Conservation (phyloP, 2,329 filamentous ascomycete species). For the Trichophyton rubrum region DNA sequence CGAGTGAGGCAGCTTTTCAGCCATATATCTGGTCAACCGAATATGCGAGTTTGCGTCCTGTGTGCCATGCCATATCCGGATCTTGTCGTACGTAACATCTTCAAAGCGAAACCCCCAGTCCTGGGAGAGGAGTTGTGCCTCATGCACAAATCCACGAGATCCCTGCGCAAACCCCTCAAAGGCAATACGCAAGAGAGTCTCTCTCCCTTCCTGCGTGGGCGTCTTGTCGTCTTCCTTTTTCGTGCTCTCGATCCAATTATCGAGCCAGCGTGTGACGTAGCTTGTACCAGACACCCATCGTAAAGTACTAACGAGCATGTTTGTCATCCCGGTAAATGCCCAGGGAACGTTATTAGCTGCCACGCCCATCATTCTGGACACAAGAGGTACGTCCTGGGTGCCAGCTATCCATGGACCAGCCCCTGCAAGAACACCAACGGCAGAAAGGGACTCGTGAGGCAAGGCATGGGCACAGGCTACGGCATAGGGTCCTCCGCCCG, state of each 20-base stretch:
- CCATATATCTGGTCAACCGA: slow-evolving; percentile 28
- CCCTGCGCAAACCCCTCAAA: slow-evolving; percentile 22
- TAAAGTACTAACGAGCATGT: slow-evolving; percentile 8
- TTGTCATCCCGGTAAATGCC: not conserved
- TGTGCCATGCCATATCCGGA: slow-evolving; percentile 22
- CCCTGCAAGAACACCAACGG: slow-evolving; percentile 29
- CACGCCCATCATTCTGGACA: slow-evolving; percentile 15
- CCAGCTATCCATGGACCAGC: slow-evolving; percentile 25
- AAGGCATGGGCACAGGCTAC: slow-evolving; percentile 35
- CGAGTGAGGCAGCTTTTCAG: slow-evolving; percentile 24
- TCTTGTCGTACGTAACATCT: slow-evolving; percentile 15
- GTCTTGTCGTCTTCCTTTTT: slow-evolving; percentile 7
- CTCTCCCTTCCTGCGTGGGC: slow-evolving; percentile 6
- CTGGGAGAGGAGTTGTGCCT: slow-evolving; percentile 19
- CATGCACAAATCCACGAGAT: slow-evolving; percentile 15
- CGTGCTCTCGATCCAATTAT: not conserved
- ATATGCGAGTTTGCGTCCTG: slow-evolving; percentile 21
- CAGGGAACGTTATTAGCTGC: slow-evolving; percentile 9
- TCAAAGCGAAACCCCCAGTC: slow-evolving; percentile 22
- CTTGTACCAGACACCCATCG: slow-evolving; percentile 9
- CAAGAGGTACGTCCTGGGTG: slow-evolving; percentile 14
- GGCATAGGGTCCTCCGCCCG: slow-evolving; percentile 38
- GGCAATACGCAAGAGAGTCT: slow-evolving; percentile 2
- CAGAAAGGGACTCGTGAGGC: slow-evolving; percentile 22
- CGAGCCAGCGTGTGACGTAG: not conserved